Conservation (phyloP, 495 filamentous ascomycete species). For the Achaetomiella virescens region DNA sequence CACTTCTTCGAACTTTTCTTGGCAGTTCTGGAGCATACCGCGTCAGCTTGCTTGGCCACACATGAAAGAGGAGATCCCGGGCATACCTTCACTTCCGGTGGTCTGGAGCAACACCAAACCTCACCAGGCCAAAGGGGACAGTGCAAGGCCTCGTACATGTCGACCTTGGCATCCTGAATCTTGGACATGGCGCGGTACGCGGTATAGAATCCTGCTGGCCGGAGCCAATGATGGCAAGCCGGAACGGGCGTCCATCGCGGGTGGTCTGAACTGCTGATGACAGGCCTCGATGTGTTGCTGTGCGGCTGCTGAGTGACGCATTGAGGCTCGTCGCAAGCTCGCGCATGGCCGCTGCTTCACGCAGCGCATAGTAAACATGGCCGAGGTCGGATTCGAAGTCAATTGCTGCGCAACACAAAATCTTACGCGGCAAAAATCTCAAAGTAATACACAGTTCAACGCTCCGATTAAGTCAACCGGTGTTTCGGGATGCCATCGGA, state of each 20-base stretch:
- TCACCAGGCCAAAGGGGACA: constrained; percentile 83
- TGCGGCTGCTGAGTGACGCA: not conserved
- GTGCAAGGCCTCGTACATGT: constrained; percentile 97
- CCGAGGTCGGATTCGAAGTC: not conserved
- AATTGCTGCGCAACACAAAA: not conserved
- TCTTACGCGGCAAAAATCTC: not conserved
- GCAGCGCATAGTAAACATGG: not conserved
- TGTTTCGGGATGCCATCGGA: not conserved
- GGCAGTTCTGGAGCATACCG: constrained; percentile 66
- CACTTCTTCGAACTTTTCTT: constrained; percentile 86
- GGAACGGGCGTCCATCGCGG: constrained; percentile 42
- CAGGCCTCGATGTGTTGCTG: not conserved
- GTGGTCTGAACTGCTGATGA: not conserved
- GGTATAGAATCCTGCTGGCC: constrained; percentile 94
- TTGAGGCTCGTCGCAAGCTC: not conserved
- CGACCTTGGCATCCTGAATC: constrained; percentile 63
- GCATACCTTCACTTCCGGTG: constrained; percentile 92
- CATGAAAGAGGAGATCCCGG: not conserved
- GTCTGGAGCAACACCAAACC: constrained; percentile 93
- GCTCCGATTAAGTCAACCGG: not conserved
- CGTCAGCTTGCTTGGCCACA: too few relatives aligned
- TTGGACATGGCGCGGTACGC: constrained; percentile 75
- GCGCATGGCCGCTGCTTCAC: not conserved
- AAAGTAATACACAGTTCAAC: not conserved
- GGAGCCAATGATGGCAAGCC: constrained; percentile 86